These are phyloP conservation scores for Colletotrichum viniferum DNA, from an alignment of 2,329 filamentous ascomycete genomes.

Conservation along the genomic window DNA sequence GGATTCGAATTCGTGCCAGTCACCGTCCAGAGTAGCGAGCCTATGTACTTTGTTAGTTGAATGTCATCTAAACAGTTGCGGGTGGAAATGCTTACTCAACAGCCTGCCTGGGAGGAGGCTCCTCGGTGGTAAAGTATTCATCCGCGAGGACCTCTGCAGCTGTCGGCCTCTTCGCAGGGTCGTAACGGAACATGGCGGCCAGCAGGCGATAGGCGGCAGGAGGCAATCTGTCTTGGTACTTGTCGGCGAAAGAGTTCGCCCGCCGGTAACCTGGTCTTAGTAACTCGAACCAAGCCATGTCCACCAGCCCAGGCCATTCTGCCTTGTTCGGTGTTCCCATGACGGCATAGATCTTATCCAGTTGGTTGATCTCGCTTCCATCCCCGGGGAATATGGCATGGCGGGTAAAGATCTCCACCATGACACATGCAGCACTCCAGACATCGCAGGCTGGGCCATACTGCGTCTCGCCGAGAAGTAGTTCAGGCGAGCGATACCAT, in stretches of 20 bases:
- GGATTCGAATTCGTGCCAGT: conserved; percentile 99
- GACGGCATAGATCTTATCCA: conserved; percentile 95
- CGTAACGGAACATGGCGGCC: conserved; percentile 84
- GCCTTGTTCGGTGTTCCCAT: conserved; percentile 84
- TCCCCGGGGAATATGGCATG: conserved; percentile 95
- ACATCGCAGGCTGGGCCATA: conserved; percentile 92
- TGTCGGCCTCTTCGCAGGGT: conserved; percentile 81
- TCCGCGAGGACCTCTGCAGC: conserved; percentile 86
- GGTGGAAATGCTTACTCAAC: conserved; percentile 68
- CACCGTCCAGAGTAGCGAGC: conserved; percentile 81
- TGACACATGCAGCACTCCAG: conserved; percentile 96
- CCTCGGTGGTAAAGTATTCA: conserved; percentile 85
- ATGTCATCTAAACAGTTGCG: neutral
- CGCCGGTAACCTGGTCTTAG: conserved; percentile 78
- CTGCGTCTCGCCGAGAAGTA: conserved; percentile 88
- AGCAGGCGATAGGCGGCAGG: conserved; percentile 84
- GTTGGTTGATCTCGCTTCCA: conserved; percentile 91
- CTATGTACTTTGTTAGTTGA: conserved; percentile 48
- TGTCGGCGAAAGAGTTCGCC: conserved; percentile 78
- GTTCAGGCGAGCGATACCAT: conserved; percentile 92
- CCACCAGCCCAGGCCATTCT: conserved; percentile 88
- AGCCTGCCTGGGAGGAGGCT: conserved; percentile 77
- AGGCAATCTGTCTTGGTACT: conserved; percentile 79
- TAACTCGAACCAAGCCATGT: conserved; percentile 97
- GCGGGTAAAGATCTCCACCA: conserved; percentile 94